Evolutionary conservation across 2,329 filamentous ascomycete species (phyloP), one percentile per base, ranked within the genome.

Genomic region (Pseudogymnoascus sp.): DNA sequence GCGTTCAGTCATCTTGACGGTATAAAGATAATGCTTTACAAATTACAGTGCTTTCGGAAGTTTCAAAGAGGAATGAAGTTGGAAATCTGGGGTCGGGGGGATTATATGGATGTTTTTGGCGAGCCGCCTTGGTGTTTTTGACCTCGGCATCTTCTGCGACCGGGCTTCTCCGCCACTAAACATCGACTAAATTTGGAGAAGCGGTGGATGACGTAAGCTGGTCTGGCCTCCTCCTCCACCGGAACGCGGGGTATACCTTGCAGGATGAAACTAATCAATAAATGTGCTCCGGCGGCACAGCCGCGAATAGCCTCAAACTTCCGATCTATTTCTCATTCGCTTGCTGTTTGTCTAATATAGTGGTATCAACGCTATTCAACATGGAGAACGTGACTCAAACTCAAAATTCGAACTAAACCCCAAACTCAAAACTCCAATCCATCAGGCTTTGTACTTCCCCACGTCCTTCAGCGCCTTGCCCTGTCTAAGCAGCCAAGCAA

Each of bases 1-100:
- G 76, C 92, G 86, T 80, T 96, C 90, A 68, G 90, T 88, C 90
- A 93, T 94, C 69, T 68, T 80, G 74, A 65, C 57, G 57, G 13
- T 10, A 39, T 39, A 26, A 31, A 24, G 13, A 39, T n/a, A 31
- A 40, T 39, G 26, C 9, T 40, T 39, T 39, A 40, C 5, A 4
- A 26, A 8, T 37, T 26, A 40, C 21, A 15, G 15, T 35, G 3
- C 9, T 54, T 54, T 54, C 13, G 35, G 26, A 33, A 10, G 26
- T 10, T 33, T 39, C 37, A 17, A 26, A 39, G 54, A 39, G 33
- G 21, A 39, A 33, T 59, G 57, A 40, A 59, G 35, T 39, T 54
- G 29, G 47, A 15, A 54, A 35, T 26, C 15, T 54, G 47, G 47
- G 47, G 47, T 33, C 3, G 29, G 29, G 15, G 26, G 47, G 47